Evolutionary conservation across 345 rosid species (phyloP), one percentile per base, ranked within the genome.

Genomic region (Sonneratia alba): DNA sequence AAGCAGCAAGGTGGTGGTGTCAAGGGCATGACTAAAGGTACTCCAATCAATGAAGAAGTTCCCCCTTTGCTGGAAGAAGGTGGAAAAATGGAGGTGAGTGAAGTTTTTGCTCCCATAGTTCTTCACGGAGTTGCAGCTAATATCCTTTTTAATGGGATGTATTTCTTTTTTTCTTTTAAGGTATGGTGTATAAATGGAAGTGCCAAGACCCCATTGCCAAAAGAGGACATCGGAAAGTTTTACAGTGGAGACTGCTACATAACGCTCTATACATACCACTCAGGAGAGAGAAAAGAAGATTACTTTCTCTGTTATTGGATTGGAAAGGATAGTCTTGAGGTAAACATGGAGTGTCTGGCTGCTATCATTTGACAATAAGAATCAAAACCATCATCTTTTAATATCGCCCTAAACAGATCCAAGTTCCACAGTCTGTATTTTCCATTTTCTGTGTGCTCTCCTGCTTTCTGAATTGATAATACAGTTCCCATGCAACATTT

Each of bases 261-360:
- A 77, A 79, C 89, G 57, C 96, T 96, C 75, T 92, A 92, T 79
- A 79, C 94, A 71, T 92, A 87, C 79, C 99, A 88, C 81, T 80
- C 96, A 0, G 97, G 96, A 82, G 99, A 96, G 59, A 87, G 97
- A 85, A 96, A 92, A 83, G 99, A 96, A 81, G 97, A 92, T 81
- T 89, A 83, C 81, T 84, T 90, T 77, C 79, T 96, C 51, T 92
- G 99, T 82, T 89, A 85, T 71, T 96, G 99, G 99, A 79, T 90
- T 83, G 99, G 99, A 74, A 86, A 86, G 75, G 84, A 92, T 76
- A 89, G 94, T 83, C 76, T 81, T 74, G 91, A 92, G 99, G 99
- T 96, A 90, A 81, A 7, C 45, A 43, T 32, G 36, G 19, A 22
- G 40, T n/a, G 9, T 19, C 2, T 19, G 22, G 36, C 42, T 47